Conservation (phyloP, 2,329 filamentous ascomycete genomes). For the Neonectria punicea region DNA sequence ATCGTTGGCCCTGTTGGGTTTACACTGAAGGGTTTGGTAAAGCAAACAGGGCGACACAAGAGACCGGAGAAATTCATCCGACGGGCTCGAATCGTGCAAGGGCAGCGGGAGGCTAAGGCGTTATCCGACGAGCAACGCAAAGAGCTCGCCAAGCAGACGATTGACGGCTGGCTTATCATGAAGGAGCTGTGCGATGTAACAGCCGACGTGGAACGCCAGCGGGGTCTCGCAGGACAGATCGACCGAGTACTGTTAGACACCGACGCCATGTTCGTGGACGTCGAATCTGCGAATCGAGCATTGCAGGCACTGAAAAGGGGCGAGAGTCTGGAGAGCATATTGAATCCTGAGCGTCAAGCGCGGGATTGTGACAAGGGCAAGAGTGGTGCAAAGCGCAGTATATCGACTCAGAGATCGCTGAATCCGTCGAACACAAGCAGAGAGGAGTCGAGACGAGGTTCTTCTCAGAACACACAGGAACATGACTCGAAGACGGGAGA, state of each 20-base stretch:
- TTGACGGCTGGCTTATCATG: conserved; percentile 49
- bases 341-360: conserved; percentile 30
- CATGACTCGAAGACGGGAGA: background rate
- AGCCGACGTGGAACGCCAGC: conserved; percentile 46
- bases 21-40: conserved; percentile 71
- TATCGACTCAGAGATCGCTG: conserved; percentile 33
- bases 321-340: conserved; percentile 46
- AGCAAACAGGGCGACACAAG: conserved; percentile 64
- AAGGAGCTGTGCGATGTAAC: conserved; percentile 45
- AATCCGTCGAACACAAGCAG: conserved; percentile 29
- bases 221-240: conserved; percentile 52
- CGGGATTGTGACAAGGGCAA: conserved; percentile 20
- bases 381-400: conserved; percentile 28
- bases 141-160: conserved; percentile 37
- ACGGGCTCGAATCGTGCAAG: conserved; percentile 68
- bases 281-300: conserved; percentile 57
- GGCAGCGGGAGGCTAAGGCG: conserved; percentile 56
- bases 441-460: conserved; percentile 22
- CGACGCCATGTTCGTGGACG: conserved; percentile 58
- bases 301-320: conserved; percentile 59
- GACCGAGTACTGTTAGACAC: conserved; percentile 45
- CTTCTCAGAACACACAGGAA: conserved; percentile 17
- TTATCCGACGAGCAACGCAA: conserved; percentile 50
- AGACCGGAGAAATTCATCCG: conserved; percentile 65
- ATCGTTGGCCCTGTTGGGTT: conserved; percentile 70